phyloP scores from a whole-genome alignment of 2,329 filamentous ascomycete genomes.

The Fonsecaea monophora region DNA sequence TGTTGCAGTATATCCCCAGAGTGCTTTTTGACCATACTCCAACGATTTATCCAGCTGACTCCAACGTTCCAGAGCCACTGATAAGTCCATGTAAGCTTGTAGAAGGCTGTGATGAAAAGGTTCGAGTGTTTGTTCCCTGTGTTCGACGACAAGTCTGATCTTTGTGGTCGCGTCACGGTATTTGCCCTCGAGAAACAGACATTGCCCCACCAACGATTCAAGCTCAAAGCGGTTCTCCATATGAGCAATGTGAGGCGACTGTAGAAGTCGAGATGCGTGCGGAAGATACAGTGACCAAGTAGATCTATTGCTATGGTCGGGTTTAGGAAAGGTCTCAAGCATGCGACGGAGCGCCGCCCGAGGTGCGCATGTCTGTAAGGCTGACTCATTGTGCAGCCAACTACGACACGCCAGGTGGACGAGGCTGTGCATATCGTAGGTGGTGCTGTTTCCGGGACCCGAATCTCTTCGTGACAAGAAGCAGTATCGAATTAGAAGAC shows the following conservation, averaged over 20 bases:
- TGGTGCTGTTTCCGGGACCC: constrained; percentile 3
- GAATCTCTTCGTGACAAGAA: constrained; percentile 40
- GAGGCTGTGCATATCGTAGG: constrained; percentile 44
- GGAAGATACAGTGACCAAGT: not conserved
- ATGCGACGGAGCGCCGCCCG: constrained; percentile 36
- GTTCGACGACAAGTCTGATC: not conserved
- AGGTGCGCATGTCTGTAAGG: constrained; percentile 20
- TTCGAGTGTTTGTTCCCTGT: not conserved
- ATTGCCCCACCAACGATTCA: not conserved
- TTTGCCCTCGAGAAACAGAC: constrained; percentile 1
- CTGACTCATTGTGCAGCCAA: constrained; percentile 42
- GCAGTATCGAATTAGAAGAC: constrained; percentile 38
- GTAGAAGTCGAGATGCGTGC: not conserved
- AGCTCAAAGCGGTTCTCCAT: constrained; percentile 3
- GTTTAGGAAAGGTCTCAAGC: constrained; percentile 35
- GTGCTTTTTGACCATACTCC: not conserved
- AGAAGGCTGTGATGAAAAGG: not conserved
- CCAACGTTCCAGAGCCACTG: not conserved
- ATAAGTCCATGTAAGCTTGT: not conserved
- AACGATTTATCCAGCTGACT: not conserved
- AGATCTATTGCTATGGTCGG: not conserved
- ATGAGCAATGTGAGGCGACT: not conserved
- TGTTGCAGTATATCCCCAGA: not conserved
- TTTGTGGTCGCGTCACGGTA: not conserved
- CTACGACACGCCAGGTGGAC: constrained; percentile 46